Evolutionary conservation across 2,329 filamentous ascomycete species (phyloP), one percentile per base, ranked within the genome.

Genomic region (Ceratocystis albifundus): DNA sequence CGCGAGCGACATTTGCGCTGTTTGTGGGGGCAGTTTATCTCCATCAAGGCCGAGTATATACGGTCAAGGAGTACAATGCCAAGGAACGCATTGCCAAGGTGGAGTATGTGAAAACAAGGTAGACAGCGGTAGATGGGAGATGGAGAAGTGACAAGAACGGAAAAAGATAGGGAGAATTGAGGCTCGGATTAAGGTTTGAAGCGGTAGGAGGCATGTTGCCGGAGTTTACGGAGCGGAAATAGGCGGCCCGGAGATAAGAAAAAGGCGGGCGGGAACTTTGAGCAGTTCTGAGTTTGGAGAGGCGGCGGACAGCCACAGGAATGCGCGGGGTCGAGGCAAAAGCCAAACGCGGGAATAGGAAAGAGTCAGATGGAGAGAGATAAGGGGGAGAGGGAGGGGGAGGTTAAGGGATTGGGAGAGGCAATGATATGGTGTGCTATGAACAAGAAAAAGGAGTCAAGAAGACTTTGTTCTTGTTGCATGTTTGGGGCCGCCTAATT

Each of bases 11-110:
- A 70, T 97, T 96, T 75, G 96, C 91, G 1, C 83, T 99, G 68
- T 99, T 99, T 75, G 93, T 97, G 74, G 94, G 94, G 12, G 94
- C 90, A 57, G 96, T 99, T 69, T 99, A 96, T 77, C 80, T 99
- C 4, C 94, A 99, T 72, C 94, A 99, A 76, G 94, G 94, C n/a
- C 85, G 86, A 69, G 93, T 88, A 1, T 99, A 96, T 73, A 82
- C 97, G 1, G 89, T 99, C 64, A 88, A 90, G 71, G 91, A 97
- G 71, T 92, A 97, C 72, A 84, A 84, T 69, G 87, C 89, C 0
- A 89, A 94, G 44, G 82, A 82, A 68, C 87, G 86, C 72, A 86
- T 96, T 70, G 94, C 94, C 3, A 88, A 88, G 70, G 94, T 99
- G 25, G 88, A 94, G 75, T 84, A 84, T 68, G 93, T 96, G 62